Evolutionary conservation across 805 yeast genomes (phyloP), one percentile per base, ranked within the genome.

Genomic region (Maudiozyma turicensis): DNA sequence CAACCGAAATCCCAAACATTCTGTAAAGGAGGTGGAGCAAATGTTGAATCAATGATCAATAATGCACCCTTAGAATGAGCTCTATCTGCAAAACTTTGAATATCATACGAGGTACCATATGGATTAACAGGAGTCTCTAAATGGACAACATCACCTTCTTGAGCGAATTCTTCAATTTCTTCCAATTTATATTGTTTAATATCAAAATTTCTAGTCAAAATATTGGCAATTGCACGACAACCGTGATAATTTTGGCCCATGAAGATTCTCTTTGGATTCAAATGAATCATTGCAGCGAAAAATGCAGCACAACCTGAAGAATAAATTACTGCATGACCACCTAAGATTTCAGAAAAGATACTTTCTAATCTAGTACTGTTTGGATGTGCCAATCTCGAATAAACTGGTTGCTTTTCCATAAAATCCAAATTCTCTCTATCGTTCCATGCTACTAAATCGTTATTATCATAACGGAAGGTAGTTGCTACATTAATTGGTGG

Each of bases 71-170:
- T 77, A 1, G 73, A 69, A 61, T 87, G 95, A 0, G 95, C 95
- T 52, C 73, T 74, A 2, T 77, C 71, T 3, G 87, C 90, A 59
- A 76, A 83, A 45, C 75, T 65, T 40, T 68, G 65, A 49, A 90
- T 76, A 63, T 86, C 87, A 55, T 72, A 73, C 11, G 82, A 76
- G 2, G 72, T 68, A 1, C 95, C 95, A 47, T 73, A 78, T 14
- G 97, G 97, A 66, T 90, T 90, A 34, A 87, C 82, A 0, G 97
- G 97, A 0, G 95, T 80, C 66, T 88, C 96, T 45, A 88, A 59
- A 63, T 88, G 96, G 30, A 91, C 74, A 32, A 90, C 64, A 62
- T 91, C 97, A 41, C 81, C 96, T 59, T 69, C 67, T 47, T 68
- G 63, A 4, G 71, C 67, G 29, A 70, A 53, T 44, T 69, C 63